Conservation (phyloP, 2,329 filamentous ascomycete species). For the Clarireedia homoeocarpa region DNA sequence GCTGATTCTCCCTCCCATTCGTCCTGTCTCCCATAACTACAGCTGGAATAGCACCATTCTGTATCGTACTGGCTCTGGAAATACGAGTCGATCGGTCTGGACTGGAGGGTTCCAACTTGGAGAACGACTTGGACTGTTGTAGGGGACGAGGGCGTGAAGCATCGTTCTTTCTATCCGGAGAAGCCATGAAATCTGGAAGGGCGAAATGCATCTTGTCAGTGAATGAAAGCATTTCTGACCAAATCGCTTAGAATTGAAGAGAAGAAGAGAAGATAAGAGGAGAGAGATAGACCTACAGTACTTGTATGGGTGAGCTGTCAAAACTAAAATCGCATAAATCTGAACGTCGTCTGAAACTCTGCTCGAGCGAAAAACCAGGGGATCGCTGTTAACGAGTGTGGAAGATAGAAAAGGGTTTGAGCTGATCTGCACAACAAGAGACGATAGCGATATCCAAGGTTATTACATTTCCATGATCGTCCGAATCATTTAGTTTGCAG, state of each 20-base stretch:
- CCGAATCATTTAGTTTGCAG: too few relatives aligned
- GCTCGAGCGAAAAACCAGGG: conserved; percentile 15
- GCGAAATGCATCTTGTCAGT: conserved; percentile 26
- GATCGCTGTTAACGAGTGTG: conserved; percentile 22
- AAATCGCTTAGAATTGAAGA: not conserved
- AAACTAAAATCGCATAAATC: conserved; percentile 23
- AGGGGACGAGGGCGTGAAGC: conserved; percentile 26
- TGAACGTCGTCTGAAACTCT: conserved; percentile 25
- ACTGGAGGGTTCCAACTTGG: conserved; percentile 26
- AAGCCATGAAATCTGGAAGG: conserved; percentile 29
- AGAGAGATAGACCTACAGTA: conserved; percentile 6
- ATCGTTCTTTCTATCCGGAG: conserved; percentile 20
- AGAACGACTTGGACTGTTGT: conserved; percentile 33
- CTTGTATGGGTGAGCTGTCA: not conserved
- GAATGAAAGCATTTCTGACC: conserved; percentile 16
- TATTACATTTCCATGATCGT: conserved; percentile 18
- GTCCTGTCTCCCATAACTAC: conserved; percentile 14
- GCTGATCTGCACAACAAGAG: not conserved
- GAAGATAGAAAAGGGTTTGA: conserved; percentile 9
- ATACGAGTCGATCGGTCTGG: conserved; percentile 17
- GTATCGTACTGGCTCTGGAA: conserved; percentile 26
- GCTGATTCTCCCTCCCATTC: conserved; percentile 11
- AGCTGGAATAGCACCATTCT: conserved; percentile 22
- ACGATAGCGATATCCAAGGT: too few relatives aligned
- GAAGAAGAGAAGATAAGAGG: not conserved